Base-by-base conservation (phyloP, 2,329 filamentous ascomycete genomes). In the Aureobasidium sp. region DNA sequence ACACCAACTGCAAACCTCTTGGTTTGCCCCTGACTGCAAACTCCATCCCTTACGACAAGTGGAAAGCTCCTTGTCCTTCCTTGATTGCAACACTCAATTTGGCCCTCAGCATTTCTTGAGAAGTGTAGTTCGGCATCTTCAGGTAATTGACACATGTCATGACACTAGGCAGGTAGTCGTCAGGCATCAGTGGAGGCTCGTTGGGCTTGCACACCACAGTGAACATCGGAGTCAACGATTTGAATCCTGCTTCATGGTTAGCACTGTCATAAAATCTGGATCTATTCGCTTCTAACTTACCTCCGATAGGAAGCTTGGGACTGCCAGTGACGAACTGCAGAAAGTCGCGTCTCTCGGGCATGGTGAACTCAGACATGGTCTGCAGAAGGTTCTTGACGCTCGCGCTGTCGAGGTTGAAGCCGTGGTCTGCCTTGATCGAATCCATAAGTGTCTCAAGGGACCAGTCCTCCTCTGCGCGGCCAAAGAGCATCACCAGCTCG, bases 111-210 rank as follows among this genome's bases (percentile, higher is more conserved):
- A 87, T 81, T 1, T 89, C 83, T 64, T 95, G 77, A 66, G 78
- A 85, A 66, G 86, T 93, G 75, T 99, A 99, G 74, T 99, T 90
- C 21, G 94, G 94, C 70, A 99, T 82, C 76, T 99, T 99, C 69
- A 99, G 84, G 73, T 99, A 99, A 74, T 99, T 99, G 75, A 96
- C 94, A 73, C 95, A 99, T 11, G 95, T 99, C 95, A 99, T 99
- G 73, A 99, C 95, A 72, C 92, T 97, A 13, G 95, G 94, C n/a
- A 99, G 82, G 69, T 97, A 99, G 76, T 99, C 94, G 70, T 99
- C 94, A 4, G 93, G 93, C 3, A 87, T 88, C 73, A 92, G 94
- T 1, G 94, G 94, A 17, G 90, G 85, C 71, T 99, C 94, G 73
- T 90, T 95, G n/a, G 93, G 93, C 74, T 96, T 96, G 81, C 94